Base-by-base conservation (phyloP, 441 rosid genomes). In the Jatropha multifida region DNA sequence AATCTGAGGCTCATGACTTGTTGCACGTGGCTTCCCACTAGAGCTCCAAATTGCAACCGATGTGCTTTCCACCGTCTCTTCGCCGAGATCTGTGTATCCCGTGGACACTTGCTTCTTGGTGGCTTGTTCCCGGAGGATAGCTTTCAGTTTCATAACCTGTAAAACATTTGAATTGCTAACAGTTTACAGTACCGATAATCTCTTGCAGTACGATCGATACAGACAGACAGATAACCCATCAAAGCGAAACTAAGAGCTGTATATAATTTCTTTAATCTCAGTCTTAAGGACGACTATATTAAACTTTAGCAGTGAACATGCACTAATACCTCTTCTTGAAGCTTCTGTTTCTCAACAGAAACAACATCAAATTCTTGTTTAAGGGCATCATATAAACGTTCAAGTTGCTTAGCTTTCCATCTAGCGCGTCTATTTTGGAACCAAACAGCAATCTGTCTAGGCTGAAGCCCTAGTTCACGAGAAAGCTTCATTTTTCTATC, bases 401-500 rank as follows among this genome's bases (percentile, higher is more conserved):
- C 97, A 4, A 93, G 92, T 77, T 92, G 90, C 86, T 95, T 93
- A 32, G 92, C 83, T 82, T 95, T 95, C 98, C 99, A 95, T 54
- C 99, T 80, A 3, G 99, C 97, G 27, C 97, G 92, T 65, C 94
- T 85, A 82, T 95, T 95, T 79, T 93, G 99, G 76, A 95, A 95
- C 99, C 99, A 95, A 60, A 93, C 92, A 6, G 98, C 94, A 42
- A 93, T 88, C 77, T 95, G 98, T 55, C 96, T 86, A 0, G 99
- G 98, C 77, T 92, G 96, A 18, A 93, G 89, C 56, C 99, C 92
- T 23, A 95, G 88, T 32, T 92, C 98, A 55, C 80, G 84, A 15
- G 98, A 90, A 60, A 95, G 89, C 85, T 85, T 90, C 91, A 89
- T 88, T 83, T 95, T 95, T 83, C 93, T 76, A 7, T 89, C 92